Percentiles rank a stretch among this genome's conserved stretches.
Conservation (phyloP, 257 asterid genomes). For the Agastache rugosa region DNA sequence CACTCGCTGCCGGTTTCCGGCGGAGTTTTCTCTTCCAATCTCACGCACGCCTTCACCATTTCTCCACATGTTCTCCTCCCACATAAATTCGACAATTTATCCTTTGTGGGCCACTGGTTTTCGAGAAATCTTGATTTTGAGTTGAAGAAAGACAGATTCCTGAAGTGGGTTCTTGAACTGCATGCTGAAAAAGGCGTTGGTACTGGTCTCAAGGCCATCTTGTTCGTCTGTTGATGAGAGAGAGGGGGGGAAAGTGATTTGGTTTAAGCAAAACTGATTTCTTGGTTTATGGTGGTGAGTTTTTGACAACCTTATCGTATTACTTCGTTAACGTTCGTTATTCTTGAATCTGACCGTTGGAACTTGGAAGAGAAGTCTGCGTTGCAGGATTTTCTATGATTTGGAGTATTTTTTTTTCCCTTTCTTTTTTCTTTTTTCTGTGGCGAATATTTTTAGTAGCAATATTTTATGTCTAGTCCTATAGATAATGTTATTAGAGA, state of each 20-base stretch:
- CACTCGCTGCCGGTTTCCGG: conserved; percentile 56
- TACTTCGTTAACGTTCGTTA: background rate
- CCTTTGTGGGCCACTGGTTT: conserved; percentile 38
- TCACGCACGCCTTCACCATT: conserved; percentile 59
- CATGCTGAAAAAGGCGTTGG: conserved; percentile 47
- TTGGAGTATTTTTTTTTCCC: background rate
- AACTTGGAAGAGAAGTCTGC: background rate
- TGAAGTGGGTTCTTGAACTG: conserved; percentile 47
- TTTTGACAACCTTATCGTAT: background rate
- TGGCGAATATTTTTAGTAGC: background rate
- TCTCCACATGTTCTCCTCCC: conserved; percentile 38
- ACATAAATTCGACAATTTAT: conserved; percentile 28
- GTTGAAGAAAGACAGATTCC: conserved; percentile 43
- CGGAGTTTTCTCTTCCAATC: conserved; percentile 63
- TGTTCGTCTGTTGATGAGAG: background rate
- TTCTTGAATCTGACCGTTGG: background rate
- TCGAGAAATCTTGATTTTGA: conserved; percentile 44
- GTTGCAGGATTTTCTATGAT: background rate
- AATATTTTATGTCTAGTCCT: background rate
- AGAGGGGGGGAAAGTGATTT: no score
- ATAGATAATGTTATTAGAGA: background rate
- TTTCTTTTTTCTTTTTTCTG: background rate
- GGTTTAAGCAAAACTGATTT: background rate
- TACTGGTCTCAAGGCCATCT: conserved; percentile 66
- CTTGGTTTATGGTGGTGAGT: conserved; percentile 17